Conservation (phyloP, 495 filamentous ascomycete genomes). For the Hypomontagnella monticulosa region DNA sequence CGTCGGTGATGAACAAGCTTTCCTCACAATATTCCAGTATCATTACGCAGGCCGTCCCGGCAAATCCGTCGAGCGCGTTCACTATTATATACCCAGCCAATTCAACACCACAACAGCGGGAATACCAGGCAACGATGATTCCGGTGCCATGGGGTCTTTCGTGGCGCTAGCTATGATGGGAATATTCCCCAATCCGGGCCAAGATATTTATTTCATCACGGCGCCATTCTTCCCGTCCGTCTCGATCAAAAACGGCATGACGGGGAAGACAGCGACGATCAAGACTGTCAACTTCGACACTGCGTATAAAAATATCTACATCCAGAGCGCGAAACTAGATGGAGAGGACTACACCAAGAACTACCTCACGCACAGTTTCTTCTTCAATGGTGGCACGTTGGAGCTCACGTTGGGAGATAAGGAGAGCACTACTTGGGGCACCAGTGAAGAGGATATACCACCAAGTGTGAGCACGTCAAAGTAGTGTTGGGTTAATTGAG, state of each 20-base stretch:
- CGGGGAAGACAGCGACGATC: slow-evolving; percentile 69
- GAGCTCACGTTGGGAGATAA: slow-evolving; percentile 67
- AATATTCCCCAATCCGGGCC: slow-evolving; percentile 72
- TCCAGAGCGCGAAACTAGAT: slow-evolving; percentile 71
- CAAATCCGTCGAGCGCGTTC: slow-evolving; percentile 67
- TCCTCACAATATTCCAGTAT: slow-evolving; percentile 71
- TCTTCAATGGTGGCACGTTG: slow-evolving; percentile 68
- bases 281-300: slow-evolving; percentile 69
- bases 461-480: slow-evolving; percentile 55
- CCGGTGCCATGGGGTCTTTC: slow-evolving; percentile 75
- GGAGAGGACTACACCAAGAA: slow-evolving; percentile 69
- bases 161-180: slow-evolving; percentile 70
- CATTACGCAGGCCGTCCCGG: slow-evolving; percentile 73
- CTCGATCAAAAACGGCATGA: slow-evolving; percentile 65
- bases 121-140: slow-evolving; percentile 76
- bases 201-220: slow-evolving; percentile 74
- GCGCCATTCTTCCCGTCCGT: slow-evolving; percentile 70
- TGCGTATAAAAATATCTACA: slow-evolving; percentile 69
- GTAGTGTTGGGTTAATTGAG: slow-evolving; percentile 1
- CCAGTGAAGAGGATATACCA: slow-evolving; percentile 66
- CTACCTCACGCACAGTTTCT: slow-evolving; percentile 75
- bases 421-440: slow-evolving; percentile 73
- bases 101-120: slow-evolving; percentile 67
- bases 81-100: slow-evolving; percentile 70
- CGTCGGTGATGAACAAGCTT: slow-evolving; percentile 73